These are phyloP conservation scores for Xerophyta viscosa DNA, from an alignment of 106 monocot species.

Conservation along the genomic window DNA sequence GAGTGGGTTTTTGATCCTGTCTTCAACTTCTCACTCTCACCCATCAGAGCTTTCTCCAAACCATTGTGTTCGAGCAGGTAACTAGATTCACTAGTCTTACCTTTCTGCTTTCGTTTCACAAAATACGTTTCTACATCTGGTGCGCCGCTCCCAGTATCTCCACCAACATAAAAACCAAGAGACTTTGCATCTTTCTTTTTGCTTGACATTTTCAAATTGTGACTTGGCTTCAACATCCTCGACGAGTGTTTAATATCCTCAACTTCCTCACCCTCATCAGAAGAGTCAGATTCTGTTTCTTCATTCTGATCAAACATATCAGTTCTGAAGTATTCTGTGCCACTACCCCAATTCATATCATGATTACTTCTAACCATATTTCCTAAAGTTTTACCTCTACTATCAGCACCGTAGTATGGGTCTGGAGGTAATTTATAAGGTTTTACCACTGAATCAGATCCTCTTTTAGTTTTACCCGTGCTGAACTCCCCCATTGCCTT, in stretches of 20 bases:
- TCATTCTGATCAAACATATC: slow-evolving; percentile 26
- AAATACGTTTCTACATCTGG: slow-evolving; percentile 14
- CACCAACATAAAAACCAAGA: slow-evolving; percentile 7
- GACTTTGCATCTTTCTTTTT: slow-evolving; percentile 30
- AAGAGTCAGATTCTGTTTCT: slow-evolving; percentile 81
- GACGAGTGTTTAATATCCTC: slow-evolving; percentile 3
- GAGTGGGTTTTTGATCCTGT: slow-evolving; percentile 12
- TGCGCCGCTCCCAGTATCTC: background rate
- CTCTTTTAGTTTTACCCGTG: background rate
- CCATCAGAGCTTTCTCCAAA: slow-evolving; percentile 24
- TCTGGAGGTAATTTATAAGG: slow-evolving; percentile 19
- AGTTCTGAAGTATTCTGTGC: slow-evolving; percentile 4
- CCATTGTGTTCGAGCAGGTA: slow-evolving; percentile 20
- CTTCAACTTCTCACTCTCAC: slow-evolving; percentile 28
- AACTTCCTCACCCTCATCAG: slow-evolving; percentile 38
- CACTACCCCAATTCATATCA: slow-evolving; percentile 9
- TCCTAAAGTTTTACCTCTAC: slow-evolving; percentile 13
- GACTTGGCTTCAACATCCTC: slow-evolving; percentile 21
- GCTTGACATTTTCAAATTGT: slow-evolving; percentile 25
- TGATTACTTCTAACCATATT: slow-evolving; percentile 24
- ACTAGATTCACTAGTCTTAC: slow-evolving; percentile 22
- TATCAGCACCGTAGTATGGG: slow-evolving; percentile 1
- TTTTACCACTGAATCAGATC: slow-evolving; percentile 10
- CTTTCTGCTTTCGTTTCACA: slow-evolving; percentile 32
- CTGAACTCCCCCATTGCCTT: slow-evolving; percentile 10